These are phyloP conservation scores for Bipolaris cookei DNA, from an alignment of 2,329 filamentous ascomycete genomes.

Conservation along the genomic window DNA sequence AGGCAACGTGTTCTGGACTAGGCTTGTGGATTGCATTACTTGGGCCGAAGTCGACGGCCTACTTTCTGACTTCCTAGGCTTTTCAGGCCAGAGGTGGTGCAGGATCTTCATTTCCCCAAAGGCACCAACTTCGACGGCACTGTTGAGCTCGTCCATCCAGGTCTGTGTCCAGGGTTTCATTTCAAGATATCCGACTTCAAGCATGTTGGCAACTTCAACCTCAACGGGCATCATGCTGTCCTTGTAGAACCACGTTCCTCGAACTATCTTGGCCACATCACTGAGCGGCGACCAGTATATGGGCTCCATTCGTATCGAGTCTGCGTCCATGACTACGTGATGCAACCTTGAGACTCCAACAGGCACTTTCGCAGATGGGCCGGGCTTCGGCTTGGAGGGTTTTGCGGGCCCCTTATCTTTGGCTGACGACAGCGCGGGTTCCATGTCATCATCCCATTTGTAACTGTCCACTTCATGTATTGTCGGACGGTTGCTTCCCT, in stretches of 20 bases:
- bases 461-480: slow-evolving; percentile 55
- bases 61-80: slow-evolving; percentile 61
- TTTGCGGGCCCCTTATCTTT: slow-evolving; percentile 40
- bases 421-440: slow-evolving; percentile 36
- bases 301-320: slow-evolving; percentile 76
- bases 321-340: slow-evolving; percentile 77
- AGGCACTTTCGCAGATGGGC: slow-evolving; percentile 67
- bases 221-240: slow-evolving; percentile 93
- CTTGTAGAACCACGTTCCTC: slow-evolving; percentile 97
- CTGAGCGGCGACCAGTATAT: slow-evolving; percentile 98
- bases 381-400: slow-evolving; percentile 34
- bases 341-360: slow-evolving; percentile 92
- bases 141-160: slow-evolving; percentile 89
- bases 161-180: slow-evolving; percentile 88
- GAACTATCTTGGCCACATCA: slow-evolving; percentile 79
- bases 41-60: slow-evolving; percentile 49
- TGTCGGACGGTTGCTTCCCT: slow-evolving; percentile 43
- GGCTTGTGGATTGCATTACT: slow-evolving; percentile 34
- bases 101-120: slow-evolving; percentile 90
- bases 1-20: slow-evolving; percentile 44
- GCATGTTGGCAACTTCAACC: slow-evolving; percentile 82
- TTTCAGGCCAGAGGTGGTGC: slow-evolving; percentile 79
- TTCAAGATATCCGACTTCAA: slow-evolving; percentile 89
- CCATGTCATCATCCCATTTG: slow-evolving; percentile 55
- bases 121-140: slow-evolving; percentile 87